Base-by-base conservation (phyloP, 305 asterid species). In the Fraxinus sp. region DNA sequence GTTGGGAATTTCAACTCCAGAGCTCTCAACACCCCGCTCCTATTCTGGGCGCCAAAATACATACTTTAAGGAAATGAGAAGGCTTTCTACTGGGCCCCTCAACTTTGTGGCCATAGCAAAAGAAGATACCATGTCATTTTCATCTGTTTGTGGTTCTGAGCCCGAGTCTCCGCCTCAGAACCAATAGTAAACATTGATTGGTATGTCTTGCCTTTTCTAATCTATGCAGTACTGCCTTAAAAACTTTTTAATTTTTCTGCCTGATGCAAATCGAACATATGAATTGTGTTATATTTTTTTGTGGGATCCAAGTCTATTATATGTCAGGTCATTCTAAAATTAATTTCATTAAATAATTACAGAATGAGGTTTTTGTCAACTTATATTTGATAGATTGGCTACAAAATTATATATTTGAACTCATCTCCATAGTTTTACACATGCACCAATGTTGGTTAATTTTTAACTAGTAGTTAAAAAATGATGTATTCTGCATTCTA, bases 41-140 rank as follows among this genome's bases (percentile, higher is more conserved):
- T 91, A 92, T 80, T 85, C 97, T 49, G 94, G 93, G 43, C 95
- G 90, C 20, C 97, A 89, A 75, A 93, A 87, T 55, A 90, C 91
- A 7, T 88, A 91, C 84, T 94, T 91, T 87, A 92, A 90, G 91
- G 97, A 95, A 87, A 91, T 89, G 90, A 89, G 93, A 87, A 91
- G 97, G 87, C 97, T 96, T 71, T 91, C 98, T 35, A 92, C 97
- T 11, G 94, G 78, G 3, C 93, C 98, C 49, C 79, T 96, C 55
- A 94, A 96, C 90, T 93, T 89, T 81, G 98, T 91, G 20, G 90
- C 95, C 1, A 87, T 93, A 79, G 86, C 94, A 2, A 96, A 96
- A 83, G 99, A 93, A 88, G 99, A 96, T 79, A 94, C 92, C 74
- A 88, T 94, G 84, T 94, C 98, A 10, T 94, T 96, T 87, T 96